Evolutionary conservation across 305 asterid species (phyloP).

Genomic region (Fraxinus ornus): DNA sequence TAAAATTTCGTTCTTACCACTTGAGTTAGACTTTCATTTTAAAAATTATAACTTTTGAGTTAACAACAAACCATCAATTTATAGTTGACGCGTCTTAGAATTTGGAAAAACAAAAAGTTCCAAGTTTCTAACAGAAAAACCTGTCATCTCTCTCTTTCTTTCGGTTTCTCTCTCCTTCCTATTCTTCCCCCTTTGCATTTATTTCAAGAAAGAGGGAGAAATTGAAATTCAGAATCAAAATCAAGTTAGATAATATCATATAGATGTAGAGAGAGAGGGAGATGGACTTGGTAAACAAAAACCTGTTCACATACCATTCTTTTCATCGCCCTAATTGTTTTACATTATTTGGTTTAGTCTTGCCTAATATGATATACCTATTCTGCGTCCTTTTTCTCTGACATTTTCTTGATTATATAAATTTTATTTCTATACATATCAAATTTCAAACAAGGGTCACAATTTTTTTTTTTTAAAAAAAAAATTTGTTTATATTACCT

Average conservation of each 20-base stretch:
- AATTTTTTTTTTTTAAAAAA: not conserved
- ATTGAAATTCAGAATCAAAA: conserved; percentile 26
- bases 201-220: conserved; percentile 19
- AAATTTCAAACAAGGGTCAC: not conserved
- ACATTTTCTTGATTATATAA: conserved; percentile 2
- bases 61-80: not conserved
- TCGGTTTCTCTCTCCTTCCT: not conserved
- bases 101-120: conserved; percentile 25
- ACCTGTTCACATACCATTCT: conserved; percentile 6
- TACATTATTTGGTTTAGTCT: not conserved
- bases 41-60: not conserved
- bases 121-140: conserved; percentile 43
- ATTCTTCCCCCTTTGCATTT: conserved; percentile 13
- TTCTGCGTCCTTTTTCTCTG: not conserved
- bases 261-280: not conserved
- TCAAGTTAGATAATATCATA: not conserved
- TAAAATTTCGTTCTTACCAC: not conserved
- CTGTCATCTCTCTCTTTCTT: conserved; percentile 27
- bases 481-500: not conserved
- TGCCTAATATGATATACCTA: not conserved
- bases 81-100: not conserved
- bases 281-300: conserved; percentile 21
- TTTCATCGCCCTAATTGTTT: conserved; percentile 18
- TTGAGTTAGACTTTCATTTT: not conserved
- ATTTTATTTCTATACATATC: not conserved